Conservation (phyloP, 495 filamentous ascomycete species). For the Trichoderma virens region DNA sequence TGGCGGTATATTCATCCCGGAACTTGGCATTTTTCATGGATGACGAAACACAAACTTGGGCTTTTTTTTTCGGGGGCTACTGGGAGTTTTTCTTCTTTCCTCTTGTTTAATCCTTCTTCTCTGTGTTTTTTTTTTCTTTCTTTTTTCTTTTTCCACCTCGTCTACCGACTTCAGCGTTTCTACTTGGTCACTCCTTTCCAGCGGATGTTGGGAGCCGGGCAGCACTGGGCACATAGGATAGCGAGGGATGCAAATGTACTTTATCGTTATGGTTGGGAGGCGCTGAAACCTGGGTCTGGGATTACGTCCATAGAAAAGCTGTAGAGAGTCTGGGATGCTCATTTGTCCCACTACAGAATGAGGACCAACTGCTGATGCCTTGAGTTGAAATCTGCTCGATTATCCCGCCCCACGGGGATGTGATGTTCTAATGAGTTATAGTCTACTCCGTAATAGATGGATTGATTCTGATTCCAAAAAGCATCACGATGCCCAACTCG, state of each 20-base stretch:
- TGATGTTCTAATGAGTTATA: not conserved
- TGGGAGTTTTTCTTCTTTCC: not conserved
- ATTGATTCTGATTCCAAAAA: too few relatives aligned
- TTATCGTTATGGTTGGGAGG: conserved; percentile 7
- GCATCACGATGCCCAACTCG: too few relatives aligned
- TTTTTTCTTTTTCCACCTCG: not conserved
- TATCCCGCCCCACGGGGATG: too few relatives aligned
- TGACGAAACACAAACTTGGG: not conserved
- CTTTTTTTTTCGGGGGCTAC: not conserved
- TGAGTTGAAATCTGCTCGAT: not conserved
- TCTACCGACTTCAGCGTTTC: not conserved
- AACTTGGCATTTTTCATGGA: not conserved
- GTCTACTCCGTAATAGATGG: too few relatives aligned
- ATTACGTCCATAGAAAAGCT: conserved; percentile 5
- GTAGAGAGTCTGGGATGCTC: not conserved
- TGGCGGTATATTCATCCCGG: not conserved
- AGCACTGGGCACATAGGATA: not conserved
- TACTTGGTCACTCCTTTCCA: not conserved
- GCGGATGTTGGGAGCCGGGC: not conserved
- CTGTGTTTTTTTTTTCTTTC: not conserved
- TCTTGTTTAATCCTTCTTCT: not conserved
- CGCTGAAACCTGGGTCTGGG: not conserved
- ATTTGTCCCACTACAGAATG: not conserved
- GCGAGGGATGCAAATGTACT: conserved; percentile 7
- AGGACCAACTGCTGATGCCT: not conserved